These are phyloP conservation scores for Morella rubra DNA, from an alignment of 306 rosid species.

Conservation along the genomic window DNA sequence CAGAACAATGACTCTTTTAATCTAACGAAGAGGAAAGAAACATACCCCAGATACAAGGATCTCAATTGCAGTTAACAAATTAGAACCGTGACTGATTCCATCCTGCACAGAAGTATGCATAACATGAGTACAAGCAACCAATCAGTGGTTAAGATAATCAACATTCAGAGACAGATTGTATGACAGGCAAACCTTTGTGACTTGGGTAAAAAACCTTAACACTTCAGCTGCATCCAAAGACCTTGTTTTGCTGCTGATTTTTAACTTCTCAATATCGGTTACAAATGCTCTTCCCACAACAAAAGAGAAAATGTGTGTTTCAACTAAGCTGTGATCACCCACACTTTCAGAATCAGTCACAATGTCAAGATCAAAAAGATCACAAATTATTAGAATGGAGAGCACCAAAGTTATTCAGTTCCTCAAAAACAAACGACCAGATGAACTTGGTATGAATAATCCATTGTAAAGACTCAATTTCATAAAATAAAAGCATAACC, in stretches of 20 bases:
- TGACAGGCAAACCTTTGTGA: conserved; percentile 63
- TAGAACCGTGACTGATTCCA: conserved; percentile 82
- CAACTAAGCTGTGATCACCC: conserved; percentile 80
- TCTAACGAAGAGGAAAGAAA: conserved; percentile 27
- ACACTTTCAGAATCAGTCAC: conserved; percentile 34
- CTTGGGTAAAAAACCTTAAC: conserved; percentile 70
- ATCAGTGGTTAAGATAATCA: conserved; percentile 14
- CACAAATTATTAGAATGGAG: background rate
- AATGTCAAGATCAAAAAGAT: conserved; percentile 22
- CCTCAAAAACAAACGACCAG: conserved; percentile 12
- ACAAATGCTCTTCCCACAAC: conserved; percentile 99
- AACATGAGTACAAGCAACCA: conserved; percentile 16
- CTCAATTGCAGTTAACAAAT: conserved; percentile 85
- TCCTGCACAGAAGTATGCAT: conserved; percentile 62
- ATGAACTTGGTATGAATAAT: background rate
- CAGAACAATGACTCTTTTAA: conserved; percentile 24
- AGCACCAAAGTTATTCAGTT: background rate
- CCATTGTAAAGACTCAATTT: background rate
- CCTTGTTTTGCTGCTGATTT: conserved; percentile 80
- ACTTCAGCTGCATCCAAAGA: conserved; percentile 74
- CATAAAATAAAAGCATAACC: background rate
- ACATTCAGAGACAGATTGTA: conserved; percentile 24
- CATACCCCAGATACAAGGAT: conserved; percentile 92
- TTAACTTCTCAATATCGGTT: conserved; percentile 89
- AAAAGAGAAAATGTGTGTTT: conserved; percentile 97